Evolutionary conservation across 2,329 filamentous ascomycete species (phyloP).

Genomic region (Fusarium sp.): DNA sequence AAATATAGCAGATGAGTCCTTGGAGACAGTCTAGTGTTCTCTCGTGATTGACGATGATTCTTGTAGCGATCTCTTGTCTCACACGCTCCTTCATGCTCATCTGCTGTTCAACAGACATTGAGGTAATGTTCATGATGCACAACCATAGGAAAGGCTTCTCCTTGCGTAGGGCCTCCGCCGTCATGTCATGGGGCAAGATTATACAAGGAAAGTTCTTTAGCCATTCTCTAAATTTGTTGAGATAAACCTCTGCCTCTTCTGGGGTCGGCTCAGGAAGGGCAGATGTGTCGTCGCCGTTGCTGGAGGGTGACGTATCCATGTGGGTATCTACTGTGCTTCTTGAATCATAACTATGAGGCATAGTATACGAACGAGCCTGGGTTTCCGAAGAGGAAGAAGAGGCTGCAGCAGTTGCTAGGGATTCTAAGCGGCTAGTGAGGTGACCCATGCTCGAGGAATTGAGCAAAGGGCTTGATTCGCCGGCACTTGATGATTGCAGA

Average conservation of each 20-base stretch:
- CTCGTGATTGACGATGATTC: slow-evolving; percentile 64
- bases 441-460: slow-evolving; percentile 27
- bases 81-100: slow-evolving; percentile 57
- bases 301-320: slow-evolving; percentile 21
- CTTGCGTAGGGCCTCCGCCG: slow-evolving; percentile 57
- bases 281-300: slow-evolving; percentile 38
- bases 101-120: slow-evolving; percentile 60
- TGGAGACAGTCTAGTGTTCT: slow-evolving; percentile 67
- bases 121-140: slow-evolving; percentile 63
- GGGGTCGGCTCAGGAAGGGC: slow-evolving; percentile 52
- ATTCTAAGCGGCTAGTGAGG: slow-evolving; percentile 55
- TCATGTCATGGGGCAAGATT: slow-evolving; percentile 56
- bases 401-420: slow-evolving; percentile 56
- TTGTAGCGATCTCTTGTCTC: slow-evolving; percentile 62
- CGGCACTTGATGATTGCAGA: slow-evolving; percentile 28
- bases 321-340: slow-evolving; percentile 17
- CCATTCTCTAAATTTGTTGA: slow-evolving; percentile 61
- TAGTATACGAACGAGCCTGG: slow-evolving; percentile 21
- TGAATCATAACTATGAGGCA: slow-evolving; percentile 28
- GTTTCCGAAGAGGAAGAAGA: slow-evolving; percentile 46
- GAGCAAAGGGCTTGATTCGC: slow-evolving; percentile 21
- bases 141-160: slow-evolving; percentile 66
- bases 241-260: slow-evolving; percentile 57
- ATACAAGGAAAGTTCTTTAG: slow-evolving; percentile 63
- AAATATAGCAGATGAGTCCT: slow-evolving; percentile 62